Evolutionary conservation across 495 filamentous ascomycete genomes (phyloP).

Genomic region (Aspergillus hancockii): DNA sequence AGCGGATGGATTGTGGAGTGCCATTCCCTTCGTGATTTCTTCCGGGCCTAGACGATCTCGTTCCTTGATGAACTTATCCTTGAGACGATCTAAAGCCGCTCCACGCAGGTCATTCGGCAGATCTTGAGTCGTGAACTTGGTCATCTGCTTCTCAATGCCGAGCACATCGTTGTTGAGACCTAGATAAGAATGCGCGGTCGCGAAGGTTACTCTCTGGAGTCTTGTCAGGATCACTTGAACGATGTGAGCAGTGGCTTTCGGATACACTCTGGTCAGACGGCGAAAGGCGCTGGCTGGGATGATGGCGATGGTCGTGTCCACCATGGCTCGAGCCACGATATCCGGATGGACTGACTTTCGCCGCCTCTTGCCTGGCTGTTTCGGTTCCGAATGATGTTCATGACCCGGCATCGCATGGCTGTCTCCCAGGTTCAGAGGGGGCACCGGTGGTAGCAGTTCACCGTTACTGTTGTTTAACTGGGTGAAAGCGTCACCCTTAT

Average conservation of each 20-base stretch:
- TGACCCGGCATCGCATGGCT: constrained; percentile 28
- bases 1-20: constrained; percentile 80
- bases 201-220: constrained; percentile 90
- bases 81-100: constrained; percentile 77
- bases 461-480: constrained; percentile 20
- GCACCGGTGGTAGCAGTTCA: constrained; percentile 55
- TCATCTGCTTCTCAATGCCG: constrained; percentile 87
- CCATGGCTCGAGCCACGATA: constrained; percentile 93
- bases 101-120: constrained; percentile 91
- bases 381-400: constrained; percentile 13
- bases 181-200: constrained; percentile 90
- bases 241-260: constrained; percentile 94
- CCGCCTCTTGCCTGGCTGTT: constrained; percentile 42
- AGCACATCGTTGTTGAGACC: constrained; percentile 89
- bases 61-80: constrained; percentile 89
- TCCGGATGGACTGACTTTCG: constrained; percentile 89
- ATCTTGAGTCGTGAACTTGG: constrained; percentile 86
- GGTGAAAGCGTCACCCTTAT: constrained; percentile 20
- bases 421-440: constrained; percentile 72
- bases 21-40: constrained; percentile 90
- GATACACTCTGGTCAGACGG: constrained; percentile 90
- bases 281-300: constrained; percentile 96
- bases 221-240: constrained; percentile 95
- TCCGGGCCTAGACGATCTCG: constrained; percentile 80
- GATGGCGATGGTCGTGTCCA: constrained; percentile 97